Conservation (phyloP, 1,139 yeast genomes). For the Suhomyces bokatorum region DNA sequence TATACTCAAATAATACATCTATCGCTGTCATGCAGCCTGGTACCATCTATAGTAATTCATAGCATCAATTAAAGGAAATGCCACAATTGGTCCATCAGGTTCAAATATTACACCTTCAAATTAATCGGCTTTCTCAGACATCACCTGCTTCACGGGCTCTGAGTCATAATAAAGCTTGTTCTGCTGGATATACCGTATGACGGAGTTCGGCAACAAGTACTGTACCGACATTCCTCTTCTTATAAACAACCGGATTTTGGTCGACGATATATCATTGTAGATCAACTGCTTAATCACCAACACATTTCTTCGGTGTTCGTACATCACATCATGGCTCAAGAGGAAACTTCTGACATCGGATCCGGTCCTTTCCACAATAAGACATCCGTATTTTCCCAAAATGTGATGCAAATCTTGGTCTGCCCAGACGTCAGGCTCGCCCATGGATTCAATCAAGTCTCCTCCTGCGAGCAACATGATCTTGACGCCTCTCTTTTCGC, state of each 20-base stretch:
- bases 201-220: slow-evolving; percentile 89
- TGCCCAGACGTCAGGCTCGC: slow-evolving; percentile 99
- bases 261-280: slow-evolving; percentile 92
- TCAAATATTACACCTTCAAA: too few species aligned
- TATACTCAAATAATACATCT: neutral
- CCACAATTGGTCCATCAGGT: neutral
- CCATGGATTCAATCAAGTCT: slow-evolving; percentile 96
- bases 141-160: slow-evolving; percentile 92
- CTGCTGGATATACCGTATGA: slow-evolving; percentile 91
- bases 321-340: slow-evolving; percentile 93
- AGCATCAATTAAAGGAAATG: neutral
- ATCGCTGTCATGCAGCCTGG: neutral
- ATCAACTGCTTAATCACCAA: slow-evolving; percentile 93
- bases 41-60: neutral
- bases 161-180: slow-evolving; percentile 83
- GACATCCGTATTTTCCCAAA: slow-evolving; percentile 91
- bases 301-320: slow-evolving; percentile 91
- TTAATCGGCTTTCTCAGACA: slow-evolving; percentile 54
- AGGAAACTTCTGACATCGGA: slow-evolving; percentile 91
- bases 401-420: slow-evolving; percentile 94
- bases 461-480: slow-evolving; percentile 98
- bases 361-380: slow-evolving; percentile 96
- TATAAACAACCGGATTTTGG: slow-evolving; percentile 87
- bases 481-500: slow-evolving; percentile 82
- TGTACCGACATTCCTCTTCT: slow-evolving; percentile 97